Percentiles rank a stretch among this genome's conserved stretches.
Evolutionary conservation across 345 rosid species (phyloP).

Genomic region (Excoecaria cochinchinensis): DNA sequence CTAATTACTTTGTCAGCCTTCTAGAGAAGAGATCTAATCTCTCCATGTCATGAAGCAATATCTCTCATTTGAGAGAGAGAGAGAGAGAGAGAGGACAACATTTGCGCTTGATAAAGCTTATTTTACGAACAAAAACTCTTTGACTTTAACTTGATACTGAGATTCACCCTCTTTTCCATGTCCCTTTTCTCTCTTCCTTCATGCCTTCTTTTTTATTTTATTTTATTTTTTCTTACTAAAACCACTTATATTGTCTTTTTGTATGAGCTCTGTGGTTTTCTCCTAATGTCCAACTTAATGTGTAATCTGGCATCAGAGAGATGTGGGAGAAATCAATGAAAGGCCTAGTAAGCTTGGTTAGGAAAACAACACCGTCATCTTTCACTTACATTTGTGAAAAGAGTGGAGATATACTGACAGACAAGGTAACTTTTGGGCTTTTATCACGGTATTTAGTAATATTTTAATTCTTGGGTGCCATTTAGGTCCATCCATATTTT

Average conservation of each 20-base stretch:
- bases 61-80: neutral
- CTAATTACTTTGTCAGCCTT: neutral
- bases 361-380: conserved; percentile 81
- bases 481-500: neutral
- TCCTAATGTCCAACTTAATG: conserved; percentile 1
- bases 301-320: conserved; percentile 45
- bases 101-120: neutral
- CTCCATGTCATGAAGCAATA: neutral
- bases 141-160: neutral
- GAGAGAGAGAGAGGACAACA: neutral
- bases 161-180: neutral
- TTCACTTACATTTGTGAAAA: conserved; percentile 89
- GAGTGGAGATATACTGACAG: conserved; percentile 51
- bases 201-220: neutral
- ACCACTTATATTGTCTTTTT: neutral
- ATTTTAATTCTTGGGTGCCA: neutral
- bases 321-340: conserved; percentile 99
- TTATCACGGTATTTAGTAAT: neutral
- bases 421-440: conserved; percentile 58
- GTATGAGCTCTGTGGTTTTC: neutral
- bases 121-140: neutral
- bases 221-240: neutral
- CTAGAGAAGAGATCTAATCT: neutral
- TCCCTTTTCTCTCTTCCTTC: neutral
- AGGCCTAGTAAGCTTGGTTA: conserved; percentile 74